Conservation (phyloP, 805 yeast species). For the Lachancea fermentati region DNA sequence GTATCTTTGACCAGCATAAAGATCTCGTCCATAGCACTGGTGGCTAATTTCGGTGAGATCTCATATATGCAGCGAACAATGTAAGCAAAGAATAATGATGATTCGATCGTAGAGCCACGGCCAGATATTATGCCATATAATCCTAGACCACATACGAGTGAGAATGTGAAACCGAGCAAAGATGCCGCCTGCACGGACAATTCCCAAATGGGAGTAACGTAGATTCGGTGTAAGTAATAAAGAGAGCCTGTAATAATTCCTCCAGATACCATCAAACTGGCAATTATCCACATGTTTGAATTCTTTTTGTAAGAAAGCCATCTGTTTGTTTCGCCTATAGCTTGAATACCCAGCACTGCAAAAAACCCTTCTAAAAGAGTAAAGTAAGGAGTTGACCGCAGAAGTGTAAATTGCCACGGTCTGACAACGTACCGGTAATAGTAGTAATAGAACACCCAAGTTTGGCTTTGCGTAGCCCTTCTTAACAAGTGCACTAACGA, state of each 20-base stretch:
- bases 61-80: conserved; percentile 90
- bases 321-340: conserved; percentile 75
- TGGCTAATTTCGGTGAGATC: conserved; percentile 81
- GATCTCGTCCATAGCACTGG: conserved; percentile 42
- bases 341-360: conserved; percentile 84
- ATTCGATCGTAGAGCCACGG: conserved; percentile 85
- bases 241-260: conserved; percentile 68
- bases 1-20: conserved; percentile 35
- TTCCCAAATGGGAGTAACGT: conserved; percentile 66
- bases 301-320: conserved; percentile 50
- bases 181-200: conserved; percentile 73
- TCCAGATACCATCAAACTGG: conserved; percentile 66
- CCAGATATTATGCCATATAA: conserved; percentile 78
- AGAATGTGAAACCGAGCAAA: conserved; percentile 76
- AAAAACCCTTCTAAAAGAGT: conserved; percentile 91
- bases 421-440: conserved; percentile 39
- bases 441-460: conserved; percentile 28
- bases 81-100: conserved; percentile 80
- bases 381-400: conserved; percentile 83
- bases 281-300: conserved; percentile 75
- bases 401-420: conserved; percentile 67
- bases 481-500: conserved; percentile 13
- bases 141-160: conserved; percentile 68
- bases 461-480: conserved; percentile 12
- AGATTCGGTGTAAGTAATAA: conserved; percentile 77